Evolutionary conservation across 148 eudicot genomes (phyloP).

Genomic region (Fagopyrum tataricum): DNA sequence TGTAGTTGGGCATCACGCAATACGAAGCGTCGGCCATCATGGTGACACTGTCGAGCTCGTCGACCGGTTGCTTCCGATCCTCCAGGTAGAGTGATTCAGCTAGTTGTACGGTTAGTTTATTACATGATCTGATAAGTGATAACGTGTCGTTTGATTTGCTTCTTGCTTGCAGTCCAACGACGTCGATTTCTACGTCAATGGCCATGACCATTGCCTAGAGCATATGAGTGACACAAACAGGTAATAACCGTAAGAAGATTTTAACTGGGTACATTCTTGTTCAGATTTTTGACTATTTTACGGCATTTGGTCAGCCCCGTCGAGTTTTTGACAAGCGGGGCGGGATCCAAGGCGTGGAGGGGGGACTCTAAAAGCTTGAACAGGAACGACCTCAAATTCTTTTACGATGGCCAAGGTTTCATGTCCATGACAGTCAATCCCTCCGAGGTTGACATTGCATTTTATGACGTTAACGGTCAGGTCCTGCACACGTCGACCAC

Average conservation of each 20-base stretch:
- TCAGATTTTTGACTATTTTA: background rate
- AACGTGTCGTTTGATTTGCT: background rate
- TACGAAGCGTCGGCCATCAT: conserved; percentile 77
- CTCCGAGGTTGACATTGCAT: conserved; percentile 25
- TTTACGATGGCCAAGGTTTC: conserved; percentile 88
- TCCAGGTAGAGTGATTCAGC: conserved; percentile 31
- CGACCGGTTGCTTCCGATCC: conserved; percentile 59
- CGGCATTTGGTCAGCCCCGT: conserved; percentile 34
- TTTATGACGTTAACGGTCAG: conserved; percentile 53
- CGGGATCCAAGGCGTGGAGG: conserved; percentile 90
- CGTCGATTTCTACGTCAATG: conserved; percentile 77
- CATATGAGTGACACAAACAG: conserved; percentile 62
- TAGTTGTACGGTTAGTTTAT: too few species aligned
- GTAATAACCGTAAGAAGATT: conserved; percentile 22
- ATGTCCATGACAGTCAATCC: conserved; percentile 51
- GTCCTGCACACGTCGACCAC: conserved; percentile 52
- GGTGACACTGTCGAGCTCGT: conserved; percentile 73
- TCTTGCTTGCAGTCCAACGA: conserved; percentile 36
- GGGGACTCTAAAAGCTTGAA: conserved; percentile 38
- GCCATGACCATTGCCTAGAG: conserved; percentile 90
- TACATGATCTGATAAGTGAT: background rate
- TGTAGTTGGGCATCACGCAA: conserved; percentile 83
- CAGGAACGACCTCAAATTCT: conserved; percentile 42
- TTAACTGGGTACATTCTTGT: too few species aligned
- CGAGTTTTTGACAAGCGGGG: conserved; percentile 81